Evolutionary conservation across 2,329 filamentous ascomycete genomes (phyloP).

Genomic region (Pseudocercospora fijiensis): DNA sequence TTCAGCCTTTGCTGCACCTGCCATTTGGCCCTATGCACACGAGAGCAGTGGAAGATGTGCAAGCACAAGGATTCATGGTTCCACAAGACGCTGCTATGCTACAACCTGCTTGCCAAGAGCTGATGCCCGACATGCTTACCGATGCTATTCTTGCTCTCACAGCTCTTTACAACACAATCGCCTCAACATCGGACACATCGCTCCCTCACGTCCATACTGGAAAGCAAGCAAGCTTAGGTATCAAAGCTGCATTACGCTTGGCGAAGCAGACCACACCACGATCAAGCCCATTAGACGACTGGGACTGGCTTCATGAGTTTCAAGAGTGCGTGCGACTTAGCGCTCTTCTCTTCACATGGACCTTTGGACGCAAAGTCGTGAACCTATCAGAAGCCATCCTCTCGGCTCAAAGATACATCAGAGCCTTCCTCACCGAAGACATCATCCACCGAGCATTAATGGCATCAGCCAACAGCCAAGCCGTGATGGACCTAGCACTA

Average conservation of each 20-base stretch:
- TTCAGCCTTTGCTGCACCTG: conserved; percentile 16
- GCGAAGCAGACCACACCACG: conserved; percentile 14
- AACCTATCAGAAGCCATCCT: conserved; percentile 17
- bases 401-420: conserved; percentile 15
- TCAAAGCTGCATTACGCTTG: conserved; percentile 20
- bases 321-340: conserved; percentile 18
- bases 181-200: not conserved
- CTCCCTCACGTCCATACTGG: conserved; percentile 21
- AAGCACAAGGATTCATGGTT: conserved; percentile 14
- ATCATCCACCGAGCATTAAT: conserved; percentile 11
- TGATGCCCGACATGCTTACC: conserved; percentile 6
- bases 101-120: conserved; percentile 7
- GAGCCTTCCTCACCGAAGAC: conserved; percentile 8
- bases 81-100: conserved; percentile 15
- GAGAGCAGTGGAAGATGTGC: conserved; percentile 17
- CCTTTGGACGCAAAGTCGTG: conserved; percentile 18
- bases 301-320: conserved; percentile 18
- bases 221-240: conserved; percentile 15
- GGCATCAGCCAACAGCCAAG: not conserved
- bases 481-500: conserved; percentile 15
- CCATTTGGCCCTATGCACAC: conserved; percentile 17
- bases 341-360: conserved; percentile 21
- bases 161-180: conserved; percentile 19
- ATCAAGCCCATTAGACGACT: conserved; percentile 7
- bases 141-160: conserved; percentile 23